These are phyloP conservation scores for Lachnellula occidentalis DNA, from an alignment of 2,329 filamentous ascomycete genomes.

Conservation along the genomic window DNA sequence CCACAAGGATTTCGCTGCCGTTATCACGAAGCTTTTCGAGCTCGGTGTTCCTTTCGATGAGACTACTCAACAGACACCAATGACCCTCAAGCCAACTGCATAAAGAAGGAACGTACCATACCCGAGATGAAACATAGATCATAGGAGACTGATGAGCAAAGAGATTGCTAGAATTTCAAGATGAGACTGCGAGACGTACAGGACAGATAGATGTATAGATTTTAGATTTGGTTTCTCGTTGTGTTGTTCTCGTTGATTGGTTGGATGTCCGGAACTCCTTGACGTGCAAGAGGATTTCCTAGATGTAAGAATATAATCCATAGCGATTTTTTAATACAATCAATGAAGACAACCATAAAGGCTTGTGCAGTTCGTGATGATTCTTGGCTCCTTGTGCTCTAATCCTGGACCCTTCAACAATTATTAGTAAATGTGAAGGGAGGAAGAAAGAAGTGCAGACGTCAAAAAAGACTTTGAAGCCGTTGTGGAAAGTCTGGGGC, in stretches of 20 bases:
- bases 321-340: neutral
- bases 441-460: neutral
- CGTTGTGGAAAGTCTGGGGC: neutral
- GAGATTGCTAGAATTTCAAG: conserved; percentile 1
- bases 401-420: no score
- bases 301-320: conserved; percentile 10
- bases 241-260: neutral
- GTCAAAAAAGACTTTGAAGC: neutral
- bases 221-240: conserved; percentile 2
- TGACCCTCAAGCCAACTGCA: conserved; percentile 56
- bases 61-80: conserved; percentile 50
- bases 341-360: neutral
- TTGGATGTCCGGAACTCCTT: neutral
- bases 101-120: conserved; percentile 17
- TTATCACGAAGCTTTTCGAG: conserved; percentile 80
- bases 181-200: neutral
- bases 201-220: neutral
- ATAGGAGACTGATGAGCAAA: conserved; percentile 5
- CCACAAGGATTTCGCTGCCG: conserved; percentile 87
- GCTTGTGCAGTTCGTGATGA: neutral
- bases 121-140: conserved; percentile 9
- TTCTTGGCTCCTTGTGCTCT: no score
- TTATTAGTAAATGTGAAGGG: neutral
- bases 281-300: neutral
- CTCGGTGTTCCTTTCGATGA: conserved; percentile 84